These are phyloP conservation scores for Leccinellum albellum DNA, from an alignment of 768 basidiomycete species.

Conservation along the genomic window DNA sequence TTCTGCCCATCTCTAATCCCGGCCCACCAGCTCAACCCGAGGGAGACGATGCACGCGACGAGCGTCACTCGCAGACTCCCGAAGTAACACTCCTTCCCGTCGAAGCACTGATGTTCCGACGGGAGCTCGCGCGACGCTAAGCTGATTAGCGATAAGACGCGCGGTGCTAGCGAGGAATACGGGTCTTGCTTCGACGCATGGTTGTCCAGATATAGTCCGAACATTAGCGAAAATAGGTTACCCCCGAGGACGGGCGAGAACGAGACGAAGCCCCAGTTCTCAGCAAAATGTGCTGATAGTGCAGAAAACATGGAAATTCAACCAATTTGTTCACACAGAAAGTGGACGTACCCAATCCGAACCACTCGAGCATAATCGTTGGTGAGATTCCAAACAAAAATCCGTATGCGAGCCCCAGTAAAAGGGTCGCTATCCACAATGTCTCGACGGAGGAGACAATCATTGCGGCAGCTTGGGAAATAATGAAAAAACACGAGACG, in stretches of 20 bases:
- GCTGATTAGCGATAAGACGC: background rate
- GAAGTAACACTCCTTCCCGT: conserved; percentile 59
- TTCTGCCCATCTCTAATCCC: conserved; percentile 32
- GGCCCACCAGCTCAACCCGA: conserved; percentile 36
- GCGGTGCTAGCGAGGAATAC: background rate
- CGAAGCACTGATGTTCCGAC: conserved; percentile 45
- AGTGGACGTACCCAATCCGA: conserved; percentile 66
- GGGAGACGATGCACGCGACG: conserved; percentile 33
- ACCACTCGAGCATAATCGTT: conserved; percentile 83
- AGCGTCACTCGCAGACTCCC: conserved; percentile 50
- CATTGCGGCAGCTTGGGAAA: conserved; percentile 65
- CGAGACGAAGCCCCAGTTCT: conserved; percentile 83
- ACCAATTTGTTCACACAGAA: background rate
- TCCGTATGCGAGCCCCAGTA: conserved; percentile 56
- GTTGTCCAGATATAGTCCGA: conserved; percentile 76
- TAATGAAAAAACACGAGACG: conserved; percentile 62
- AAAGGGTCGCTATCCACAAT: conserved; percentile 53
- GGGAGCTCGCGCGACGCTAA: conserved; percentile 17
- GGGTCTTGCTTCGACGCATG: conserved; percentile 39
- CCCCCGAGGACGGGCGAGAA: conserved; percentile 74
- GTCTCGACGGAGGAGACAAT: conserved; percentile 51
- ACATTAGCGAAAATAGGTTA: conserved; percentile 80
- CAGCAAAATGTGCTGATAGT: conserved; percentile 60
- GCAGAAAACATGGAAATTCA: background rate
- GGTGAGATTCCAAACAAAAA: conserved; percentile 70